Base-by-base conservation (phyloP, 83 land plant genomes). In the Picea abies region DNA sequence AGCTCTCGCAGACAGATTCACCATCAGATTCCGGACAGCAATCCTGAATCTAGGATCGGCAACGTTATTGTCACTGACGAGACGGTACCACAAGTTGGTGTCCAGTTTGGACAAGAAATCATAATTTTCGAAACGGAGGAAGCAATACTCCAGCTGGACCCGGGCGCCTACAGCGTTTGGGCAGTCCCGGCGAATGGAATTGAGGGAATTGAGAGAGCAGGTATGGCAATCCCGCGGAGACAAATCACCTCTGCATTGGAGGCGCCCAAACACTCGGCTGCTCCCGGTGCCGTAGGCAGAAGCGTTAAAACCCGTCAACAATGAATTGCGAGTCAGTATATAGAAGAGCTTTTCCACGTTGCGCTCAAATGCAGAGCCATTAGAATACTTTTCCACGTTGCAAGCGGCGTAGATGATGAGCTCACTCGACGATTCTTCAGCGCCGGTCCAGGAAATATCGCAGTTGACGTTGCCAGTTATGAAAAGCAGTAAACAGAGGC, bases 81-180 rank as follows among this genome's bases (percentile, higher is more conserved):
- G 78, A 16, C 56, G 22, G 29, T 2, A 52, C 82, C 80, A 84
- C 20, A 89, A 29, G 1, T 79, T 60, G 3, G 84, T 84, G 39
- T 90, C 95, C 5, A 78, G 79, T 64, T 29, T 86, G 1, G 90
- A 90, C 11, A 89, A 35, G 80, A 90, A 90, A 25, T 89, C 69
- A 0, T 70, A 56, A 68, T 86, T 84, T 63, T 84, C 89, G 29
- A 29, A 29, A 29, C 29, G 73, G 26, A 70, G 73, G 20, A 70
- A 70, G 41, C 73, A 70, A 26, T 70, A 17, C 20, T 70, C 44
- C 44, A 70, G 73, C 70, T 66, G 35, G 3, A 26, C 35, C 1
- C 35, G 70, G 70, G 70, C 35, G 0, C 70, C 70, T 1, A 66
- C 16, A 16, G 71, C 39, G 39, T 68, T 29, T 4, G 71, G 71